These are phyloP conservation scores for Dentipellis fragilis DNA, from an alignment of 768 basidiomycete genomes.

Conservation along the genomic window DNA sequence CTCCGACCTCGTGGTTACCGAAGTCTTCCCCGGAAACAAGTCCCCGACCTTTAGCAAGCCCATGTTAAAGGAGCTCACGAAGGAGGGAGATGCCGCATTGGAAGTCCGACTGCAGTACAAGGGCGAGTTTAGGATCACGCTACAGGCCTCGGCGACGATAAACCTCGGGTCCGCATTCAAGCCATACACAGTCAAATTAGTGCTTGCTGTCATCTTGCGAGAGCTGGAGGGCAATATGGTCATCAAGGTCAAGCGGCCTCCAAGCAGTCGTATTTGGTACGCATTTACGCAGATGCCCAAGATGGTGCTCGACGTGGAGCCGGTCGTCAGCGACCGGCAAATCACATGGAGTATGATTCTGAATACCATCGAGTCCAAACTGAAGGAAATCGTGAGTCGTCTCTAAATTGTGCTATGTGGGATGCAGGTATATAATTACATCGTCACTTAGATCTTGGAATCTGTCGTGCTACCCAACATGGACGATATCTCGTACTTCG, in stretches of 20 bases:
- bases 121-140: slow-evolving; percentile 82
- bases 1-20: slow-evolving; percentile 74
- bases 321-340: slow-evolving; percentile 89
- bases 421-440: slow-evolving; percentile 1
- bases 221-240: slow-evolving; percentile 88
- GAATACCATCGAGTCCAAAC: slow-evolving; percentile 76
- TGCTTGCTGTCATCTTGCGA: slow-evolving; percentile 78
- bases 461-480: slow-evolving; percentile 94
- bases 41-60: slow-evolving; percentile 89
- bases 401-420: background rate
- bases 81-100: slow-evolving; percentile 85
- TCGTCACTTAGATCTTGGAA: slow-evolving; percentile 63
- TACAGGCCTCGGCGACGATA: slow-evolving; percentile 84
- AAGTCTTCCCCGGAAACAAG: slow-evolving; percentile 79
- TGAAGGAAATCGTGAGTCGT: slow-evolving; percentile 73
- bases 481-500: slow-evolving; percentile 97
- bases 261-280: slow-evolving; percentile 93
- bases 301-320: slow-evolving; percentile 85
- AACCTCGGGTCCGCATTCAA: slow-evolving; percentile 66
- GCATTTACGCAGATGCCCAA: slow-evolving; percentile 85
- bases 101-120: slow-evolving; percentile 80
- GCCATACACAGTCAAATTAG: slow-evolving; percentile 82
- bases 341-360: slow-evolving; percentile 92
- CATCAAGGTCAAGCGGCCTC: slow-evolving; percentile 87
- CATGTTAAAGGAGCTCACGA: slow-evolving; percentile 95